Evolutionary conservation across 2,329 filamentous ascomycete genomes (phyloP).

Genomic region (Tolypocladium amazonense): DNA sequence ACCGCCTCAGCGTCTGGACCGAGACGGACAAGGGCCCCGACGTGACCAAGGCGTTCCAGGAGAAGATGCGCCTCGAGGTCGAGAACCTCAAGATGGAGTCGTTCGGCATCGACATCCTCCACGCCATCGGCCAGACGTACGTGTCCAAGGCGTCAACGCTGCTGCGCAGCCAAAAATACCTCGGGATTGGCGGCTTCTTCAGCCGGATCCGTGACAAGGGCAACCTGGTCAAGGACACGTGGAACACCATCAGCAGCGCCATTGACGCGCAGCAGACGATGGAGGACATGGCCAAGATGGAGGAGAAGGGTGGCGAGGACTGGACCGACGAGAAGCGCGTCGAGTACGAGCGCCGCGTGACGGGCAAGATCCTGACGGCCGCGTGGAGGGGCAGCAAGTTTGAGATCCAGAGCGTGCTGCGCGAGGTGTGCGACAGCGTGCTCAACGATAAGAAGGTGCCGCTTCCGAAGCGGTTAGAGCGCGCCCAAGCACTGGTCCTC

Average conservation of each 20-base stretch:
- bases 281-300: conserved; percentile 96
- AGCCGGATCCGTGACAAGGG: conserved; percentile 92
- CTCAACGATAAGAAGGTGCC: conserved; percentile 70
- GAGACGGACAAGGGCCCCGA: conserved; percentile 86
- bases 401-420: conserved; percentile 91
- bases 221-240: conserved; percentile 92
- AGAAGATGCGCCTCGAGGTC: conserved; percentile 88
- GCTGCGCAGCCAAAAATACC: conserved; percentile 91
- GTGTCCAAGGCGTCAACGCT: conserved; percentile 77
- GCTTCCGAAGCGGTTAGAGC: conserved; percentile 76
- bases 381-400: conserved; percentile 96
- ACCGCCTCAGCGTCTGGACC: conserved; percentile 89
- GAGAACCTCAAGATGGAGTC: conserved; percentile 99
- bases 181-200: conserved; percentile 93
- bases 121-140: conserved; percentile 90
- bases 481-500: conserved; percentile 80
- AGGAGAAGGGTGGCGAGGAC: conserved; percentile 88
- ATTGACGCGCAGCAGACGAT: conserved; percentile 97
- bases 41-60: conserved; percentile 81
- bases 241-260: conserved; percentile 92
- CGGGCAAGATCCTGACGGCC: conserved; percentile 93
- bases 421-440: conserved; percentile 87
- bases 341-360: conserved; percentile 91
- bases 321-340: conserved; percentile 97
- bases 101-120: conserved; percentile 90